Conservation (phyloP, 305 asterid genomes). For the Solanum aculeatissimum region DNA sequence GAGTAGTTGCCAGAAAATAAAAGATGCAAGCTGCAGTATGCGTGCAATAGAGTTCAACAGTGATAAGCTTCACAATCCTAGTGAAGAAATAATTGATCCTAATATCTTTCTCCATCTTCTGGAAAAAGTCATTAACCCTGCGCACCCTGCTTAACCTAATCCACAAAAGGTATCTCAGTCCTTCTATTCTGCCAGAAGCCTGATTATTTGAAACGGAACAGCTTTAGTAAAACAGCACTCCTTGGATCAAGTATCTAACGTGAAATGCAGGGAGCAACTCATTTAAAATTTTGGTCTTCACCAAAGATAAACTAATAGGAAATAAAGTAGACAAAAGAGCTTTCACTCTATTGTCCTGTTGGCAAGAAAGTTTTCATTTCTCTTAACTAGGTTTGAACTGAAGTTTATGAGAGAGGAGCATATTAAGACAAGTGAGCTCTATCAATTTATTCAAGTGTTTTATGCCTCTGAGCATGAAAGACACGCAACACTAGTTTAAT, state of each 20-base stretch:
- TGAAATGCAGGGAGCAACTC: background rate
- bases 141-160: conserved; percentile 12
- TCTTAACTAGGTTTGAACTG: background rate
- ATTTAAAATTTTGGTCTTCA: background rate
- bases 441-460: background rate
- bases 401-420: background rate
- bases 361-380: background rate
- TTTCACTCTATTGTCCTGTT: background rate
- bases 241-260: background rate
- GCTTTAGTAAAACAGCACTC: background rate
- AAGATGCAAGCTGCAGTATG: conserved; percentile 19
- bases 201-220: background rate
- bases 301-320: background rate
- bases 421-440: background rate
- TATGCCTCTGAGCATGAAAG: background rate
- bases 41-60: conserved; percentile 13
- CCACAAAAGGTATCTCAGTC: conserved; percentile 10
- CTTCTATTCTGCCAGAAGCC: conserved; percentile 8
- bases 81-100: conserved; percentile 15
- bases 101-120: conserved; percentile 14
- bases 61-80: conserved; percentile 10
- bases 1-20: conserved; percentile 15
- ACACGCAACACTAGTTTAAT: background rate
- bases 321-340: background rate
- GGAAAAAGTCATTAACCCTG: conserved; percentile 1